Evolutionary conservation across 176 grass and related monocot species (phyloP), one percentile per base, ranked within the genome.

Genomic region (Lolium rigidum): DNA sequence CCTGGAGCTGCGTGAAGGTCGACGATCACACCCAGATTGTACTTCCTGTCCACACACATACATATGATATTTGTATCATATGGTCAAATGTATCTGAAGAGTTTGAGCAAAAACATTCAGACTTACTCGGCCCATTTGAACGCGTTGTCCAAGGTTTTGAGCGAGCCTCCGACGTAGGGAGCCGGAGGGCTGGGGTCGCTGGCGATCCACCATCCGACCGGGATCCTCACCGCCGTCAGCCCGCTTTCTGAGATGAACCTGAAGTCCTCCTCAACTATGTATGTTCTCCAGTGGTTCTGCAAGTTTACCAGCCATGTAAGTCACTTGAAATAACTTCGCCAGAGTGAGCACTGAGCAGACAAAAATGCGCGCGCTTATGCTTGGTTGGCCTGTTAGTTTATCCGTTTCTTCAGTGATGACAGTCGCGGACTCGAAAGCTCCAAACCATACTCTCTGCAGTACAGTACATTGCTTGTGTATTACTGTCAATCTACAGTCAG

Each of bases 201-300:
- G 9, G 87, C 88, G 14, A 93, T 93, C 87, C 91, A 93, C 91
- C 84, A 93, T 21, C 91, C 87, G 8, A 90, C 91, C 12, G 91
- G 91, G 24, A 93, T 90, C 35, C 91, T 87, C 28, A 90, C 87
- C 3, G 87, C 88, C 15, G 76, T 80, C 22, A 93, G 25, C 20
- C 79, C 57, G 3, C 39, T 77, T 7, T 72, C 55, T 10, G 87
- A 83, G 6, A 93, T 90, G 71, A 83, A 90, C 8, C 8, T 81
- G 50, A 90, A 93, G 74, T 93, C 91, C 18, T 70, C 70, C 65
- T 93, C 84, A n/a, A 72, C 54, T 85, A 93, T 90, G n/a, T 86
- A 92, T 25, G 75, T 87, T 62, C 4, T 81, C 87, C 91, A 93
- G 47, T 93, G 91, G 7, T 87, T 22, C 91, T 92, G 84, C 31